Percentiles rank a stretch among this genome's conserved stretches.
Evolutionary conservation across 78 protist species (phyloP).

Genomic region (Protostelium mycophagum): DNA sequence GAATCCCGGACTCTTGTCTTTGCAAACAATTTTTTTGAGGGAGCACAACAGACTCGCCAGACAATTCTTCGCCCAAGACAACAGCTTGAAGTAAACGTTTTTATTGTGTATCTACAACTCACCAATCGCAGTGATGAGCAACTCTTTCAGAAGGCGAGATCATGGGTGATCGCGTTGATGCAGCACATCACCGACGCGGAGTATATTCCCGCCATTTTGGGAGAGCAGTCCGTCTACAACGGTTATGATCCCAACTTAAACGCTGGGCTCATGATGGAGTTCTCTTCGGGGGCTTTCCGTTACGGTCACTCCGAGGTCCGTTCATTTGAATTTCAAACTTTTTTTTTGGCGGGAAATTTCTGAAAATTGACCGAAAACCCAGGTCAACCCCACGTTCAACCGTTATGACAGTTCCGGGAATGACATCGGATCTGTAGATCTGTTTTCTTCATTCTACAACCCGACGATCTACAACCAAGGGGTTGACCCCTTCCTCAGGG

Average conservation of each 20-base stretch:
- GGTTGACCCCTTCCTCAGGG: constrained; percentile 28
- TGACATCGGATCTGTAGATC: constrained; percentile 6
- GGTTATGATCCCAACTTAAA: constrained; percentile 31
- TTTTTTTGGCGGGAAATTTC: background rate
- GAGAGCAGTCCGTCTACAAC: constrained; percentile 11
- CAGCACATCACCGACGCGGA: constrained; percentile 42
- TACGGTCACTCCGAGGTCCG: constrained; percentile 63
- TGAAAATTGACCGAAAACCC: background rate
- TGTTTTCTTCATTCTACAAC: constrained; percentile 29
- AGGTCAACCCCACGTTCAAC: constrained; percentile 20
- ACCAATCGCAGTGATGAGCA: constrained; percentile 17
- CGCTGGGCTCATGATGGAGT: constrained; percentile 33
- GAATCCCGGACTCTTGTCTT: constrained; percentile 31
- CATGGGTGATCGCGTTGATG: constrained; percentile 38
- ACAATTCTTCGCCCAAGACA: background rate
- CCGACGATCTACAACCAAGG: constrained; percentile 27
- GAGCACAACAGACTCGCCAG: constrained; percentile 57
- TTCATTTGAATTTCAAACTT: background rate
- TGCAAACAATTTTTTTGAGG: constrained; percentile 26
- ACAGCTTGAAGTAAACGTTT: too few species aligned
- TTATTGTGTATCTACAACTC: too few species aligned
- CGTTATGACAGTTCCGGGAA: constrained; percentile 7
- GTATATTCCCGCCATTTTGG: constrained; percentile 26
- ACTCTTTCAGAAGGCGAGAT: constrained; percentile 33
- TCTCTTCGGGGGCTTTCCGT: constrained; percentile 45